A percentile compares a stretch with the other conserved stretches of the same genome.
Evolutionary conservation across 1,284 basidiomycete species (phyloP).

Genomic region (Gomphus bonarii): DNA sequence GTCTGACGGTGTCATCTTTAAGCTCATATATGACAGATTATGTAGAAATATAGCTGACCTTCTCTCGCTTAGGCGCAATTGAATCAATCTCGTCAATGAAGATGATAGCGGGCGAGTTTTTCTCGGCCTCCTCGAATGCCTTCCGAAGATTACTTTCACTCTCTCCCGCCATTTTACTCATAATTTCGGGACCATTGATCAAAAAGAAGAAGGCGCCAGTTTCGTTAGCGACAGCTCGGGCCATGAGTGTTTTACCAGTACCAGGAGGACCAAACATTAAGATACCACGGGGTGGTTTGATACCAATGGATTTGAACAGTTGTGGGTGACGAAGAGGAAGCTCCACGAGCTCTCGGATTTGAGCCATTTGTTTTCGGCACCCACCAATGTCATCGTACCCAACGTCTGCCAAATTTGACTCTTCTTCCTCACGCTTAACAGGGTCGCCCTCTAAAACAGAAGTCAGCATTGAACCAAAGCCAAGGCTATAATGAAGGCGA

Average conservation of each 20-base stretch:
- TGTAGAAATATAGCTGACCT: constrained; percentile 39
- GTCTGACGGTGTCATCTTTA: constrained; percentile 41
- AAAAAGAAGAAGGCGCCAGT: constrained; percentile 99
- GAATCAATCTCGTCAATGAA: constrained; percentile 99
- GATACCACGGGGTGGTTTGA: constrained; percentile 98
- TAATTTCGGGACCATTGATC: constrained; percentile 99
- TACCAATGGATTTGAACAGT: constrained; percentile 99
- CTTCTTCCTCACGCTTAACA: constrained; percentile 98
- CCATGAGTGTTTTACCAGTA: constrained; percentile 98
- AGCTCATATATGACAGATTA: constrained; percentile 14
- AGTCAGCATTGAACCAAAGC: constrained; percentile 14
- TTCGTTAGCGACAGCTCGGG: constrained; percentile 97
- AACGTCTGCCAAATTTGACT: constrained; percentile 92
- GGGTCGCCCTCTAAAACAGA: constrained; percentile 80
- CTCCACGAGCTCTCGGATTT: constrained; percentile 98
- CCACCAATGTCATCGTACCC: constrained; percentile 99
- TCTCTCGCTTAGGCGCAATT: constrained; percentile 99
- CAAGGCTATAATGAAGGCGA: constrained; percentile 15
- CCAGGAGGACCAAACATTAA: constrained; percentile 95
- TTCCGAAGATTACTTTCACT: constrained; percentile 95
- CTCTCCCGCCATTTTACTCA: constrained; percentile 99
- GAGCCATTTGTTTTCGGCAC: constrained; percentile 98
- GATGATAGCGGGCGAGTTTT: constrained; percentile 99
- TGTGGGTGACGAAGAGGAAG: constrained; percentile 96
- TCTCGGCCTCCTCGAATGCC: constrained; percentile 98